Evolutionary conservation across 495 filamentous ascomycete genomes (phyloP), one percentile per base, ranked within the genome.

Genomic region (Penicillium fimorum): DNA sequence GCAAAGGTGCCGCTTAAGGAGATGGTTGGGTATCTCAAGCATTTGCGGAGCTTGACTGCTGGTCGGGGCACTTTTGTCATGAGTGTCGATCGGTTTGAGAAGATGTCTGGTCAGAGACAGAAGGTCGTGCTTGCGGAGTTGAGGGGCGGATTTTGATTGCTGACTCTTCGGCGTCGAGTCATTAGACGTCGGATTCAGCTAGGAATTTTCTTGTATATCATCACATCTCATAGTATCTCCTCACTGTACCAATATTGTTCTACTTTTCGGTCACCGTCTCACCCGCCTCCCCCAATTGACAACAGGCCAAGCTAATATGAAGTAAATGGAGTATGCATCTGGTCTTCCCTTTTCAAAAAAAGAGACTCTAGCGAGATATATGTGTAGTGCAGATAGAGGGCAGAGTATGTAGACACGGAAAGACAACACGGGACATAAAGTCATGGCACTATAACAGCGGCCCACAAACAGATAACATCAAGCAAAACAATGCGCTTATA

Each of bases 1-100:
- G 95, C 91, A 4, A 83, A 87, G 57, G 92, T 97, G 29, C 95
- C 95, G 41, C 73, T 97, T 53, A 92, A 91, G 70, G 93, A 97
- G 71, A 97, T 97, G 92, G 88, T 97, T 48, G 91, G 93, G 32
- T 99, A 99, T 73, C 72, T 97, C 63, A 91, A 88, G 70, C 89
- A 95, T 70, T 74, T 99, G 65, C 76, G 95, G 40, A 91, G 88
- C 69, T 72, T 96, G 75, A 99, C 92, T 15, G 87, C 85, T 10
- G 95, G 95, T 0, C 79, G 94, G 27, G 95, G 96, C 25, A 90
- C 90, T 5, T 90, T 99, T 70, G 88, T 94, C 27, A 92, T 99
- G 91, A 85, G 79, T 47, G 84, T 95, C 33, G 92, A 96, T 75
- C 83, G 83, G 37, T 99, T 96, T 70, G 92, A 97, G 75, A 82